Base-by-base conservation (phyloP, 208 protist species). In the Herpetomonas muscarum region DNA sequence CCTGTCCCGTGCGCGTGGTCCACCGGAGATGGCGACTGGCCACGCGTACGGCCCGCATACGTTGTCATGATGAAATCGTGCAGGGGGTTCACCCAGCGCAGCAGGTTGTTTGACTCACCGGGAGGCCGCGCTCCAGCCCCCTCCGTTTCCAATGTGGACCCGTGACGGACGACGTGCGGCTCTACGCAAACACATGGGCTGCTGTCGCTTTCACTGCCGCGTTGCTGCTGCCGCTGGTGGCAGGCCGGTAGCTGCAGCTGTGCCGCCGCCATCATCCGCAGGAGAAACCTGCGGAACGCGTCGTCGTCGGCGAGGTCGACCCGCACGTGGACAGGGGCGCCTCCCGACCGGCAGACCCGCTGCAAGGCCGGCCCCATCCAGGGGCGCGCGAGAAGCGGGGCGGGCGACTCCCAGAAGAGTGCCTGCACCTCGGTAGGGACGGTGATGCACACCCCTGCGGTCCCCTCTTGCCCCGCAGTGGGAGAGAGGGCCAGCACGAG, bases 231-330 rank as follows among this genome's bases (percentile, higher is more conserved):
- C 9, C 41, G 28, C 25, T 26, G 29, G 24, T 54, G 24, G n/a
- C 45, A 19, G 0, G 61, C 3, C 19, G 39, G 50, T 29, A 45
- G 37, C 21, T 72, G 46, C 54, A 65, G 6, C 34, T 6, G 6
- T 13, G 13, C 13, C 30, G 44, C 24, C 29, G 65, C 32, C 21
- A 68, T 53, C 22, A 89, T 30, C 1, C 76, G 78, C 12, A 90
- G 61, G 0, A 90, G 48, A 15, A 84, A 55, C 28, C 76, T 68
- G 0, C 82, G 70, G 47, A 81, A 81, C 22, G 22, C 62, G 50
- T 90, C 77, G 47, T 90, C 83, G 64, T 83, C 66, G 13, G 22
- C 13, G 31, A 87, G 30, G 2, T 42, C 46, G 19, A 90, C 39
- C 25, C 29, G 47, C 15, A 46, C 5, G 41, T 6, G 10, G 41